phyloP scores from a whole-genome alignment of 371 early-diverging fungal genomes.

The Syncephalastrum monosporum region DNA sequence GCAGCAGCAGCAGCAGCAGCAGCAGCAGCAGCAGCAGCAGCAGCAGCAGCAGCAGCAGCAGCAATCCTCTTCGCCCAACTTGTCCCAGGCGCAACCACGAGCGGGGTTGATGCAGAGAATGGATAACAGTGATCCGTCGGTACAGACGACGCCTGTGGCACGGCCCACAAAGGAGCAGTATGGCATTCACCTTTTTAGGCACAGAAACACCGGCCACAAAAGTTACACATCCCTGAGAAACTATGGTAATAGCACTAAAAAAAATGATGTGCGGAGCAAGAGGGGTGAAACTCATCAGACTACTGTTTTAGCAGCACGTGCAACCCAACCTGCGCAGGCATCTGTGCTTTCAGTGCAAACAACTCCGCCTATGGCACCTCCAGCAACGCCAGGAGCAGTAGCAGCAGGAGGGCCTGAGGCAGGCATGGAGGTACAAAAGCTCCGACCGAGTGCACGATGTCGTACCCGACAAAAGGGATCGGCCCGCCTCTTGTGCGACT shows the following conservation, averaged over 20 bases:
- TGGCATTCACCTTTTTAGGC: too few species aligned
- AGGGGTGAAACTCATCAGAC: too few species aligned
- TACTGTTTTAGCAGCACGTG: constrained; percentile 8
- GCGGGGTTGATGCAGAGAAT: constrained; percentile 14
- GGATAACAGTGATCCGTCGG: constrained; percentile 10
- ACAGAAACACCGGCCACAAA: too few species aligned
- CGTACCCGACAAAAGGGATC: constrained; percentile 29
- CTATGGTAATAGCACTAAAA: too few species aligned
- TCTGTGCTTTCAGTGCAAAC: constrained; percentile 18
- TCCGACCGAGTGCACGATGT: constrained; percentile 22
- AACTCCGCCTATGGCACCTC: constrained; percentile 3
- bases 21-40: constrained; percentile 5
- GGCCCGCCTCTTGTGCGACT: constrained; percentile 32
- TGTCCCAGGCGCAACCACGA: constrained; percentile 13
- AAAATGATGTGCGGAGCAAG: too few species aligned
- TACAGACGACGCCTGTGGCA: constrained; percentile 5
- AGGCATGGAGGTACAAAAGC: too few species aligned
- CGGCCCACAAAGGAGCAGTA: background rate
- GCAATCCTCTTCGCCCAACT: constrained; percentile 19
- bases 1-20: constrained; percentile 7
- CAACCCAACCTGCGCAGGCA: constrained; percentile 8
- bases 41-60: constrained; percentile 7
- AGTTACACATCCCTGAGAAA: too few species aligned
- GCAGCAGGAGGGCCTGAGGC: background rate
- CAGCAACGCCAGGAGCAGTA: background rate